phyloP scores from a whole-genome alignment of 2,329 filamentous ascomycete genomes.

The Aspergillus ochraceus region DNA sequence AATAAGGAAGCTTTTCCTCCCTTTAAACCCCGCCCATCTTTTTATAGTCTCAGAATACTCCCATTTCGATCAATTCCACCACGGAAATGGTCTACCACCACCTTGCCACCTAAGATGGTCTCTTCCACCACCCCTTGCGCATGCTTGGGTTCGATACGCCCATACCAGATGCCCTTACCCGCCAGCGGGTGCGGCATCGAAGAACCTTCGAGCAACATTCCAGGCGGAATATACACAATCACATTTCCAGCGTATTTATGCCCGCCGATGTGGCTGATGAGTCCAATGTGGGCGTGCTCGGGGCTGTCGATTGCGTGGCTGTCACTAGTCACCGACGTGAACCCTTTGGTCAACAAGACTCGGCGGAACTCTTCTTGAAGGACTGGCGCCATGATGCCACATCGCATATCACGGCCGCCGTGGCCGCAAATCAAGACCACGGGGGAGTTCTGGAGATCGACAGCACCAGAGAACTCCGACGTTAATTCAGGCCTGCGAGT shows the following conservation, averaged over 20 bases:
- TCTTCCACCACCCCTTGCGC: constrained; percentile 86
- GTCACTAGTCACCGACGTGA: constrained; percentile 20
- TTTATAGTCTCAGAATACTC: constrained; percentile 64
- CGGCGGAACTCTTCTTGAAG: constrained; percentile 68
- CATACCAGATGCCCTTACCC: constrained; percentile 72
- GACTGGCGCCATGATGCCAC: constrained; percentile 75
- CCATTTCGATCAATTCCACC: constrained; percentile 79
- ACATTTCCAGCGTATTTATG: constrained; percentile 96
- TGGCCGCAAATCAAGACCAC: constrained; percentile 84
- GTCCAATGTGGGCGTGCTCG: constrained; percentile 40
- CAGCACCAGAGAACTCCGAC: constrained; percentile 56
- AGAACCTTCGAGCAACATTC: constrained; percentile 25
- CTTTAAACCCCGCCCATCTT: background rate
- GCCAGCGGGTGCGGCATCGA: constrained; percentile 35
- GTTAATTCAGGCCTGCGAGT: constrained; percentile 53
- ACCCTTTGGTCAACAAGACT: constrained; percentile 32
- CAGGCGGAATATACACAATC: constrained; percentile 68
- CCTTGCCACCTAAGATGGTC: constrained; percentile 83
- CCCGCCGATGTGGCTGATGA: constrained; percentile 82
- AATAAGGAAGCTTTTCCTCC: too few relatives aligned
- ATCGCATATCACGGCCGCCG: constrained; percentile 75
- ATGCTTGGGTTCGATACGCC: constrained; percentile 77
- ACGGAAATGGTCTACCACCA: constrained; percentile 77
- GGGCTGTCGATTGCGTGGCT: constrained; percentile 27
- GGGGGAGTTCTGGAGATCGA: constrained; percentile 60